These are phyloP conservation scores for Myxozyma sirexii DNA, from an alignment of 805 yeast species.

Conservation along the genomic window DNA sequence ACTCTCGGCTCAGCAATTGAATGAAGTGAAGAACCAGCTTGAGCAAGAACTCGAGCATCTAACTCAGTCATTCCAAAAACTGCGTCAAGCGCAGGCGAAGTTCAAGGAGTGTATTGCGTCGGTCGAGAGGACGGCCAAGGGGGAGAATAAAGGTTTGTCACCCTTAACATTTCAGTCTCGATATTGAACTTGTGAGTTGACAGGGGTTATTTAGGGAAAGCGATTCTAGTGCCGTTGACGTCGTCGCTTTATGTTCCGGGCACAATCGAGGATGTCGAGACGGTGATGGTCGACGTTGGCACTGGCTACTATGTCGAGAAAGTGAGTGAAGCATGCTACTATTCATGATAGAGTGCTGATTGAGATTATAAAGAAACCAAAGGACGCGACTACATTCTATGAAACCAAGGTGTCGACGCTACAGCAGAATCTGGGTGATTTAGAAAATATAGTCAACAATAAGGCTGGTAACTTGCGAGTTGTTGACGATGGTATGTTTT, in stretches of 20 bases:
- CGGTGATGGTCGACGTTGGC: constrained; percentile 89
- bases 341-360: too few relatives aligned
- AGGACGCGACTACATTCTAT: constrained; percentile 72
- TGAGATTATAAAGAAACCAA: constrained; percentile 49
- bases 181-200: too few relatives aligned
- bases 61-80: constrained; percentile 78
- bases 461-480: constrained; percentile 66
- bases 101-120: constrained; percentile 78
- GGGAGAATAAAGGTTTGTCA: constrained; percentile 47
- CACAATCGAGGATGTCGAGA: constrained; percentile 60
- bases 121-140: constrained; percentile 56
- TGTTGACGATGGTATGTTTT: constrained; percentile 50
- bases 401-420: constrained; percentile 72
- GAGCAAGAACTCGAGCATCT: constrained; percentile 87
- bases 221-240: constrained; percentile 82
- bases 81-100: constrained; percentile 78
- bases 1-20: constrained; percentile 80
- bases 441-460: constrained; percentile 73
- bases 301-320: constrained; percentile 95
- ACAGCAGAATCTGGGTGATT: constrained; percentile 69
- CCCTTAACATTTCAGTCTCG: too few relatives aligned
- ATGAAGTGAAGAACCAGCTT: constrained; percentile 78
- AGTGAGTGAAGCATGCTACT: constrained; percentile 26
- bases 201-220: constrained; percentile 45
- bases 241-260: constrained; percentile 91